These are phyloP conservation scores for Dipteronia sinensis DNA, from an alignment of 345 rosid genomes.

Conservation along the genomic window DNA sequence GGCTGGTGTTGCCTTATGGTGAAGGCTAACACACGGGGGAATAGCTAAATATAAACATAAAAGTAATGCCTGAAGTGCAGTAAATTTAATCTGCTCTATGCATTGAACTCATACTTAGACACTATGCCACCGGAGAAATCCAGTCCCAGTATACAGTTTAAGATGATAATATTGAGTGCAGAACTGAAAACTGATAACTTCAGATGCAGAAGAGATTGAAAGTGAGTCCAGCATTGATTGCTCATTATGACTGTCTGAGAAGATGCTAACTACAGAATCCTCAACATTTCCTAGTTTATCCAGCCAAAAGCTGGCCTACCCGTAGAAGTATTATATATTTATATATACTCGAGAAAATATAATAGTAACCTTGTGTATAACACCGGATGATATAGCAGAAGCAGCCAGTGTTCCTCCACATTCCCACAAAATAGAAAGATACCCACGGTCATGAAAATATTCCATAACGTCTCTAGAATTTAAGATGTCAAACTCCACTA, in stretches of 20 bases:
- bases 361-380: slow-evolving; percentile 78
- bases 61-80: neutral
- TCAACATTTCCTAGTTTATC: slow-evolving; percentile 1
- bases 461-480: slow-evolving; percentile 95
- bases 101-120: neutral
- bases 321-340: neutral
- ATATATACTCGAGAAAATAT: neutral
- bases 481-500: slow-evolving; percentile 93
- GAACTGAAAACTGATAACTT: neutral
- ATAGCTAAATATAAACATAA: neutral
- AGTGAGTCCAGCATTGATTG: neutral
- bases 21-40: neutral
- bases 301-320: neutral
- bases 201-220: neutral
- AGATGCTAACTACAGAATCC: neutral
- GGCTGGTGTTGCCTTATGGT: neutral
- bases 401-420: slow-evolving; percentile 94
- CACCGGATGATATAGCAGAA: slow-evolving; percentile 85
- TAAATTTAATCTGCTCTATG: neutral
- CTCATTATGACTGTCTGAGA: neutral
- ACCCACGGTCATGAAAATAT: slow-evolving; percentile 87
- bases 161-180: neutral
- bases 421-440: slow-evolving; percentile 94
- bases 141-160: neutral
- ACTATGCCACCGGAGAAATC: neutral